Base-by-base conservation (phyloP, 495 filamentous ascomycete genomes). In the Daldinia childiae region DNA sequence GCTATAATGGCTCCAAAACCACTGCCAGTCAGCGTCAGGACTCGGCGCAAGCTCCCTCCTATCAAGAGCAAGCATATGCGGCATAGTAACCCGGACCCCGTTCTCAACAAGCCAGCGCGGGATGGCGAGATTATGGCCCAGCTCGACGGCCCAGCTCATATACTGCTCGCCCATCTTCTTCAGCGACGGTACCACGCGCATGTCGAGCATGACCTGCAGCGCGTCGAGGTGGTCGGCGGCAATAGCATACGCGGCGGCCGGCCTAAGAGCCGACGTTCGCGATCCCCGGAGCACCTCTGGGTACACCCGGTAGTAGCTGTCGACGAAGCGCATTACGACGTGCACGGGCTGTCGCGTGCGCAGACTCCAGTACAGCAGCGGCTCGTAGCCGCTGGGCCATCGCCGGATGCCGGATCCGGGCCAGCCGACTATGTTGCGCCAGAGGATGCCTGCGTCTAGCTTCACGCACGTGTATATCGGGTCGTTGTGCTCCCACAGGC, bases 291-390 rank as follows among this genome's bases (percentile, higher is more conserved):
- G 0, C 43, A 8, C 19, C n/a, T 19, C n/a, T 5, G 62, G 62
- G 12, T 38, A 43, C 14, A 15, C 34, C 3, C 5, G 6, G 2
- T 41, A 4, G n/a, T 64, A 57, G 0, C n/a, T 5, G 8, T 45
- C 11, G 9, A 57, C 21, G 1, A 57, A 0, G 11, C 26, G 8
- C 4, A 2, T 6, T 1, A 57, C 5, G 1, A 34, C 11, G 39
- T n/a, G 1, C 8, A 6, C 14, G 1, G 62, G 38, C 30, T 43
- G 32, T 19, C 15, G 14, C 34, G 0, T 21, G 6, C 43, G 48
- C 4, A 64, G 12, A 8, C 21, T 30, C 61, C 61, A 64, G 15
- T 51, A 29, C 24, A 64, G 21, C 21, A 64, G 30, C 15, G 50
- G 15, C 19, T 30, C 36, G 34, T 41, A 38, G 24, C 14, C 4